Base-by-base conservation (phyloP, 1,139 yeast species). In the Hyphopichia pseudoburtonii region DNA sequence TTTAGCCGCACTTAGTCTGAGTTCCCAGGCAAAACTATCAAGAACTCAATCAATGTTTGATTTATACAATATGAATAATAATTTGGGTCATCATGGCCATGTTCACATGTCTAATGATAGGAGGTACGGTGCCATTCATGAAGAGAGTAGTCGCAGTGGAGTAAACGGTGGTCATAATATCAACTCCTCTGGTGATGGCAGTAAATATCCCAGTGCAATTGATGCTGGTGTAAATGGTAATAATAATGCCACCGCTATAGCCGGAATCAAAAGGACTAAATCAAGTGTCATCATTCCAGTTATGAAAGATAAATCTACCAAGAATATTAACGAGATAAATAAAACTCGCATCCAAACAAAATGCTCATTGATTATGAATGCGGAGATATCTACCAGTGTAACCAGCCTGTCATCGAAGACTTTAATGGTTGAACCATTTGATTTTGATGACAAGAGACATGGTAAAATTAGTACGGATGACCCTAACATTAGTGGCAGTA, bases 41-140 rank as follows among this genome's bases (percentile, higher is more conserved):
- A 50, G 72, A 29, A 62, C 71, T 2, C 73, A 67, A 39, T 67
- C 74, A 10, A 57, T 68, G 62, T 54, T 57, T 47, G 73, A 67
- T 30, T 51, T 66, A 30, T 58, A 57, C 38, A 54, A 52, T 36
- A 46, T 46, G 33, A 36, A 34, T 23, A 36, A 30, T 16, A 40
- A 36, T 14, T 9, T n/a, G 15, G 17, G 10, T 14, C 12, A 25
- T n/a, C 17, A 15, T 16, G 10, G 18, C n/a, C n/a, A n/a, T 15
- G 29, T 15, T 16, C 28, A 25, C n/a, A n/a, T n/a, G n/a, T n/a
- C n/a, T n/a, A n/a, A n/a, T 31, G 38, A 19, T 9, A 27, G 17
- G 17, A n/a, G 29, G 11, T 27, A n/a, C 15, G 15, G 15, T 8
- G 19, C 19, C 5, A 27, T 27, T 27, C 29, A 27, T 21, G 23